phyloP scores from a whole-genome alignment of 331 rosid species.

The Telfairia occidentalis region DNA sequence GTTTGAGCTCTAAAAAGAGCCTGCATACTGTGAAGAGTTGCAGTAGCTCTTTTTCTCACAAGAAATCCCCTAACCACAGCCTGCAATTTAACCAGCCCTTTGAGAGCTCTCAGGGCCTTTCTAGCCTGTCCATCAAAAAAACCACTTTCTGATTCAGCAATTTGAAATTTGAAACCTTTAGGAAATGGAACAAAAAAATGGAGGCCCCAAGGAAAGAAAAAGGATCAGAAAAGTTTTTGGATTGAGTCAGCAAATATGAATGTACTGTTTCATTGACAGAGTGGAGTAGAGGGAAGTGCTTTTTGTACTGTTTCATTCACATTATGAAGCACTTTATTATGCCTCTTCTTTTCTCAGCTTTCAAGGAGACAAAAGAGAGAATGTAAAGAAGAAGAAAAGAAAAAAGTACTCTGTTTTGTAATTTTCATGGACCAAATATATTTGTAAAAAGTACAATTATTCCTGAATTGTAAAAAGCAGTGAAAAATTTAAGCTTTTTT shows the following conservation, averaged over 20 bases:
- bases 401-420: not conserved
- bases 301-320: slow-evolving; percentile 50
- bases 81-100: slow-evolving; percentile 82
- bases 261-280: slow-evolving; percentile 28
- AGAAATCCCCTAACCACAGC: slow-evolving; percentile 88
- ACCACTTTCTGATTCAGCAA: not conserved
- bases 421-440: not conserved
- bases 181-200: not conserved
- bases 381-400: not conserved
- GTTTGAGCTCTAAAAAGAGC: slow-evolving; percentile 86
- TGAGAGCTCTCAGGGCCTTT: slow-evolving; percentile 80
- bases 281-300: not conserved
- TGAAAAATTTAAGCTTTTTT: slow-evolving; percentile 11
- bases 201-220: not conserved
- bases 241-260: slow-evolving; percentile 13
- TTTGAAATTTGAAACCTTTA: slow-evolving; percentile 15
- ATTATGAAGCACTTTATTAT: slow-evolving; percentile 22
- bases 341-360: slow-evolving; percentile 16
- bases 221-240: slow-evolving; percentile 14
- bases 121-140: slow-evolving; percentile 46
- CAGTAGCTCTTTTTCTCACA: slow-evolving; percentile 75
- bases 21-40: slow-evolving; percentile 91
- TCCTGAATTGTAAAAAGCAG: not conserved
- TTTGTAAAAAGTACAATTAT: not conserved
- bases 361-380: slow-evolving; percentile 24